Evolutionary conservation across 208 protist genomes (phyloP), one percentile per base, ranked within the genome.

Genomic region (Wallacemonas sp.): DNA sequence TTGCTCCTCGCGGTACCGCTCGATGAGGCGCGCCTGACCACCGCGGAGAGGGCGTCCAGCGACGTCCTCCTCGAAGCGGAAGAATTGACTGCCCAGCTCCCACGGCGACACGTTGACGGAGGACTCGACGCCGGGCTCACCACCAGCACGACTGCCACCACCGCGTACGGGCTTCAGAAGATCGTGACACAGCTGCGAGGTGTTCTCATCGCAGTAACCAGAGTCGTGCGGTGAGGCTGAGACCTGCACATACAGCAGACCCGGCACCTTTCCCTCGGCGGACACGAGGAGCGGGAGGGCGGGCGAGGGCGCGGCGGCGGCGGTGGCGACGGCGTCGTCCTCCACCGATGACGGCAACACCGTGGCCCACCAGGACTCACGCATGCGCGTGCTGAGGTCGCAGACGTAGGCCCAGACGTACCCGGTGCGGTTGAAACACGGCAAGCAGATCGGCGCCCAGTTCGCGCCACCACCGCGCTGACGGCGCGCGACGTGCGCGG

Each of bases 371-470:
- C 64, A 61, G 39, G 58, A 63, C 21, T 73, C 65, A 10, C 64
- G 45, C 33, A 52, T 69, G 50, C 71, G 65, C 13, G 58, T 55
- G 64, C 64, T 74, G 48, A 80, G 58, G 46, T 74, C 68, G 37
- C 68, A 68, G 45, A 76, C 74, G 67, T 94, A 87, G 57, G 78
- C 88, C 86, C 89, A 94, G 13, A 94, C 60, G 55, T 91, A 94
- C 45, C 85, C 85, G 27, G 67, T 78, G 45, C 63, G 55, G 71
- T 92, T 91, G 63, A 87, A 92, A 37, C 70, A 63, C 2, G 85
- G 85, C 12, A 94, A 70, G 59, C 85, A 91, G 52, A 94, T 26
- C 21, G 89, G 89, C 22, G 78, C 83, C 86, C 89, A 94, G 29
- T 57, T 57, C 15, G 74, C 75, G 59, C 92, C 83, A 6, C 81